Evolutionary conservation across 768 basidiomycete species (phyloP), one percentile per base, ranked within the genome.

Genomic region (Termitomyces sp.): DNA sequence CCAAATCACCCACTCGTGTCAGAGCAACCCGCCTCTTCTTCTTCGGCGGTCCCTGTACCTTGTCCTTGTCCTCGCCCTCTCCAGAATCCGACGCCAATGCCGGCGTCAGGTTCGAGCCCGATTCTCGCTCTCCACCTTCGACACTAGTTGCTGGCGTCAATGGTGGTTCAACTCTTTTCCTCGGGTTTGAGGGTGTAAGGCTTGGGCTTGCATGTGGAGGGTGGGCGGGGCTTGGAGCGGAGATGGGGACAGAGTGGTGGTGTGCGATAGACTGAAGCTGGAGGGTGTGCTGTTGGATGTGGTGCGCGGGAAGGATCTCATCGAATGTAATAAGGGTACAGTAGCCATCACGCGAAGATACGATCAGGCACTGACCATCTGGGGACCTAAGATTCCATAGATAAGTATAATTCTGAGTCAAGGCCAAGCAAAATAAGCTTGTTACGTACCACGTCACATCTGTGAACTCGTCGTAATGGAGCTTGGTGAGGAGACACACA

Each of bases 401-500:
- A 12, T 37, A 37, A 8, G 37, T 3, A 34, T 6, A 14, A 34
- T 17, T n/a, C n/a, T 26, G 30, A 40, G 17, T 22, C 15, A 8
- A 34, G 24, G 64, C 19, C 21, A 24, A 32, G 32, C 54, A 28
- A 17, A 32, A 41, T n/a, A 15, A 34, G 4, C 21, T 22, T 8
- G 15, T 28, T 11, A 62, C 90, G 41, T 64, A 98, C 97, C 97
- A 99, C 41, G 88, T 84, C 71, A 97, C 77, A 72, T 99, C 97
- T 7, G 97, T 98, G 66, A 98, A 98, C 64, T 96, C 93, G 58
- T 96, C 93, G 68, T 97, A 98, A 71, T 99, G 97, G 58, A 98
- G 72, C 64, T 95, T 96, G 28, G 89, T 92, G 60, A 99, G 80
- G 63, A 98, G 74, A 64, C 93, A 93, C 50, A 98, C 80, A 0